Evolutionary conservation across 2,329 filamentous ascomycete species (phyloP), one percentile per base, ranked within the genome.

Genomic region (Claviceps cyperi): DNA sequence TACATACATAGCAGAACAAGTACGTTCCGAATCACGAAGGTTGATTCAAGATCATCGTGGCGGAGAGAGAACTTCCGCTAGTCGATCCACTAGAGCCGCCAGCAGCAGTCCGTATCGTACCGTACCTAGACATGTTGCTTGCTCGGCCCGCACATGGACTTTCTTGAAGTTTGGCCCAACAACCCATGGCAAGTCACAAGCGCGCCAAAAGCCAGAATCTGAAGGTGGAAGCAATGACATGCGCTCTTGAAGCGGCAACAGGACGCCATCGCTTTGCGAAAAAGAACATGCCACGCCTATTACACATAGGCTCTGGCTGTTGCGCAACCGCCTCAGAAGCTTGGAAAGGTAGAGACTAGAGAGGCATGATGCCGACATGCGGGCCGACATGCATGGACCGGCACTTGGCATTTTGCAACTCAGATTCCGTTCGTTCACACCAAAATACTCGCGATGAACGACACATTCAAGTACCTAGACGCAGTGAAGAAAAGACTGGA

Each of bases 21-120:
- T 43, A 19, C 13, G 36, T 35, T 54, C 51, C 46, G 48, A 50
- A 9, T 52, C 47, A 43, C 50, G 43, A 50, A 55, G 55, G 17
- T n/a, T 35, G 21, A 28, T 47, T 24, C 7, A 15, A 37, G 45
- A 37, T 38, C 13, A 47, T 19, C 19, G 15, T 24, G 44, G 35
- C n/a, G 35, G 15, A 11, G n/a, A 47, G 21, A 38, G 21, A 15
- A 32, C 24, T 36, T 28, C 21, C 17, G 6, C 32, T 19, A 9
- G 24, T 28, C 24, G 24, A 28, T 28, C 8, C 24, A 28, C 24
- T 9, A 28, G 24, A 28, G 24, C 24, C 24, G 8, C 24, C 24
- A 28, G 24, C 8, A 28, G 24, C 8, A 9, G 24, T 8, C 24
- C 24, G 8, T 28, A 28, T 28, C 24, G 24, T 24, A 21, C 2